Percentiles rank a stretch among this genome's conserved stretches.
phyloP scores from a whole-genome alignment of 139 green algal genomes.

The Trebouxia sp. region DNA sequence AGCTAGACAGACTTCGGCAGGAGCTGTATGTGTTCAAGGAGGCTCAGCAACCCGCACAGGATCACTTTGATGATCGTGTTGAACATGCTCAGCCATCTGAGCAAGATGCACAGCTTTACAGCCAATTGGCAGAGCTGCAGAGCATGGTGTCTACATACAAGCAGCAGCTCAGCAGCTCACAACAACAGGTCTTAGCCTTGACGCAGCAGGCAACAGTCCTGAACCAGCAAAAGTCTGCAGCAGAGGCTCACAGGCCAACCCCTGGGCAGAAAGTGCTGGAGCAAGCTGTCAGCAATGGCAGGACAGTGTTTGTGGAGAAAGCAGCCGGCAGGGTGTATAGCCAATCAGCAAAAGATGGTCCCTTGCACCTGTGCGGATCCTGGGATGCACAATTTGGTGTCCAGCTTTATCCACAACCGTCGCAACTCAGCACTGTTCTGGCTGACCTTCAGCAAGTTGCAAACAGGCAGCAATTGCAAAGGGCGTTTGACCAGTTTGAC shows the following conservation, averaged over 20 bases:
- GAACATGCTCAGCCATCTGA: neutral
- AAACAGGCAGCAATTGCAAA: neutral
- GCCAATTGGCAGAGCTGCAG: conserved; percentile 6
- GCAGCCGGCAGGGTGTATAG: neutral
- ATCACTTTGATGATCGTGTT: neutral
- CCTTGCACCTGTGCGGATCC: neutral
- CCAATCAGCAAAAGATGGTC: neutral
- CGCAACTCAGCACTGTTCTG: neutral
- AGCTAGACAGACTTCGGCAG: conserved; percentile 60
- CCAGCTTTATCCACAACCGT: neutral
- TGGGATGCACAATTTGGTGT: neutral
- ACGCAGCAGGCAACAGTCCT: neutral
- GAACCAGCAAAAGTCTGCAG: neutral
- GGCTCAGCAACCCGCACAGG: neutral
- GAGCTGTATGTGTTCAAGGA: neutral
- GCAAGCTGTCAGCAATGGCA: neutral
- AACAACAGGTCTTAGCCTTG: neutral
- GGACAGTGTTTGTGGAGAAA: conserved; percentile 1
- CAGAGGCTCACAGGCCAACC: neutral
- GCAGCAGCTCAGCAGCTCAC: neutral
- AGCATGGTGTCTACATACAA: neutral
- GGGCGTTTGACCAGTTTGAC: neutral
- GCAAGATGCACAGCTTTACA: neutral
- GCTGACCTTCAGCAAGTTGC: neutral
- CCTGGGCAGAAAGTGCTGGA: neutral